A percentile compares a stretch with the other conserved stretches of the same genome.
phyloP scores from a whole-genome alignment of 768 basidiomycete genomes.

The Holtermanniella nyarrowii region DNA sequence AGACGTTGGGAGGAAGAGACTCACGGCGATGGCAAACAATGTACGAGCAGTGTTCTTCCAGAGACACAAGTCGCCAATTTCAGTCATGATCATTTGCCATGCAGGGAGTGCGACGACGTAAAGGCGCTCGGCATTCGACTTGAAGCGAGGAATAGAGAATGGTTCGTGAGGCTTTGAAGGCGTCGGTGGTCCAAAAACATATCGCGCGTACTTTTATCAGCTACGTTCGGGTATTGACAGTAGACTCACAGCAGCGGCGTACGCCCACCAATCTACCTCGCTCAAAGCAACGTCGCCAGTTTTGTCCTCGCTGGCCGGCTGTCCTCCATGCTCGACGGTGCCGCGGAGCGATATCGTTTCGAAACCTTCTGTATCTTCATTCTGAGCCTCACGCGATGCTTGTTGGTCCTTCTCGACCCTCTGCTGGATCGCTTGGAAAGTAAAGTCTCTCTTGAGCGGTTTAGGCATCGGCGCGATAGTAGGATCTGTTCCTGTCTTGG shows the following conservation, averaged over 20 bases:
- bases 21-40: slow-evolving; percentile 3
- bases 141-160: slow-evolving; percentile 11
- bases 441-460: too few relatives aligned
- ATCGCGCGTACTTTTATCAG: slow-evolving; percentile 4
- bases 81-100: slow-evolving; percentile 3
- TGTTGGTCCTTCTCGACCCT: too few relatives aligned
- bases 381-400: too few relatives aligned
- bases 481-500: background rate
- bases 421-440: too few relatives aligned
- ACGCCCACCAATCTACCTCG: slow-evolving; percentile 6
- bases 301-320: too few relatives aligned
- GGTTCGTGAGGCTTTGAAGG: slow-evolving; percentile 6
- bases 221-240: background rate
- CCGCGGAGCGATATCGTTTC: background rate
- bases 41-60: slow-evolving; percentile 7
- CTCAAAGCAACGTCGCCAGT: background rate
- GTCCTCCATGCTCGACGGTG: too few relatives aligned
- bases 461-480: too few relatives aligned
- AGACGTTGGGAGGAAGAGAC: background rate
- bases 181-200: slow-evolving; percentile 6
- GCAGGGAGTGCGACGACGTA: slow-evolving; percentile 12
- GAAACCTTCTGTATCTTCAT: background rate
- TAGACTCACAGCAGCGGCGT: slow-evolving; percentile 1
- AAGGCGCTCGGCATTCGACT: slow-evolving; percentile 11
- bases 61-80: slow-evolving; percentile 8